phyloP scores from a whole-genome alignment of 495 filamentous ascomycete species.

The Cercophora samala region DNA sequence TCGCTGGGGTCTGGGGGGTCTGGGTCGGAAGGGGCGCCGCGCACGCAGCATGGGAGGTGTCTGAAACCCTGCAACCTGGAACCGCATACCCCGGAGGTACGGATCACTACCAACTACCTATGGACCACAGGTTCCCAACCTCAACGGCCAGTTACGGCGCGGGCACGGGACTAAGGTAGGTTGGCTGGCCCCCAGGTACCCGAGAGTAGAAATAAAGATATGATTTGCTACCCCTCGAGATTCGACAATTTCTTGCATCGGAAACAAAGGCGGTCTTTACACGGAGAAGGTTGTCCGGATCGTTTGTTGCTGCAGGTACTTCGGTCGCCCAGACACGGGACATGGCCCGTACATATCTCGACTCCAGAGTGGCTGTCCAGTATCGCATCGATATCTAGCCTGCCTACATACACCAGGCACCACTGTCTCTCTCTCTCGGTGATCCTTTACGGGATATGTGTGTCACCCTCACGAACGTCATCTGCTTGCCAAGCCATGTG shows the following conservation, averaged over 20 bases:
- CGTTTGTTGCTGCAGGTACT: neutral
- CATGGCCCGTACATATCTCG: neutral
- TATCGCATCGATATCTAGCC: neutral
- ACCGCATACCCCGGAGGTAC: neutral
- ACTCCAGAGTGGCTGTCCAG: neutral
- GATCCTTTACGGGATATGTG: neutral
- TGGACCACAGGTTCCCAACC: too few relatives aligned
- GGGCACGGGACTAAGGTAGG: neutral
- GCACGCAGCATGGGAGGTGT: slow-evolving; percentile 15
- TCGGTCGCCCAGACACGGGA: neutral
- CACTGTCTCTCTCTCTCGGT: neutral
- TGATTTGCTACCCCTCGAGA: neutral
- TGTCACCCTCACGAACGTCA: neutral
- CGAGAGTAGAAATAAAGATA: neutral
- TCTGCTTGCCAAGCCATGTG: neutral
- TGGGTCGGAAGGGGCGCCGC: slow-evolving; percentile 15
- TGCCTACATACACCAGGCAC: neutral
- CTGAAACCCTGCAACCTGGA: slow-evolving; percentile 22
- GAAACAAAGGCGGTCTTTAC: neutral
- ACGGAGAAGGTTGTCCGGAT: neutral
- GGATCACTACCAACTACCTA: neutral
- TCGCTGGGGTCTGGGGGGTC: slow-evolving; percentile 3
- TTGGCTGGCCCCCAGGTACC: neutral
- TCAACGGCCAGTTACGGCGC: neutral
- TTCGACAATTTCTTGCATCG: neutral